Conservation (phyloP, 2,329 filamentous ascomycete genomes). For the Pseudofabraea citricarpa region DNA sequence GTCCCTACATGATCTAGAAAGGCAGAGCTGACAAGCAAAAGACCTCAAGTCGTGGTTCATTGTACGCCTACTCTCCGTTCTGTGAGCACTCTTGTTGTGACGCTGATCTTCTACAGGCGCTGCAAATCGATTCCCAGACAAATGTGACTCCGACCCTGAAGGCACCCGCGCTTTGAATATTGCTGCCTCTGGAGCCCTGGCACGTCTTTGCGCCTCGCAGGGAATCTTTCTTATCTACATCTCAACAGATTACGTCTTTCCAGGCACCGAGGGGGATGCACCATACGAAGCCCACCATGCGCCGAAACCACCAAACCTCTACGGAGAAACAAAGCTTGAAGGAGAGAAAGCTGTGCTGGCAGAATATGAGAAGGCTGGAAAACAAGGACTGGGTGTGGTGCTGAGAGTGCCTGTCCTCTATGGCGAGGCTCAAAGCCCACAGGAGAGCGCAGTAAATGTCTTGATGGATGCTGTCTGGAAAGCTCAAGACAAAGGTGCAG, state of each 20-base stretch:
- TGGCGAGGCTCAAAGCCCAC: constrained; percentile 63
- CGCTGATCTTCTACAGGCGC: constrained; percentile 51
- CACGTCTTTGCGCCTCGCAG: constrained; percentile 57
- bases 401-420: constrained; percentile 82
- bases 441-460: constrained; percentile 79
- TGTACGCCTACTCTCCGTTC: constrained; percentile 48
- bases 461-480: constrained; percentile 75
- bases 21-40: constrained; percentile 28
- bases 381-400: constrained; percentile 57
- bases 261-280: constrained; percentile 70
- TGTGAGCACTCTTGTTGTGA: background rate
- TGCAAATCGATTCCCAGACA: constrained; percentile 83
- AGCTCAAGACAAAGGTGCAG: constrained; percentile 56
- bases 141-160: constrained; percentile 74
- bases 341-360: constrained; percentile 68
- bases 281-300: constrained; percentile 66
- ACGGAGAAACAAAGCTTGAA: constrained; percentile 68
- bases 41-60: constrained; percentile 75
- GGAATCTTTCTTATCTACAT: constrained; percentile 69
- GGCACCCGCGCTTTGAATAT: constrained; percentile 73
- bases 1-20: constrained; percentile 8
- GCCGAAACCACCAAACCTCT: constrained; percentile 72
- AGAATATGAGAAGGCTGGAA: constrained; percentile 44
- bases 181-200: constrained; percentile 62
- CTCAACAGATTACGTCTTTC: constrained; percentile 78